Evolutionary conservation across 2,329 filamentous ascomycete genomes (phyloP).

Genomic region (Fusarium liriodendri): DNA sequence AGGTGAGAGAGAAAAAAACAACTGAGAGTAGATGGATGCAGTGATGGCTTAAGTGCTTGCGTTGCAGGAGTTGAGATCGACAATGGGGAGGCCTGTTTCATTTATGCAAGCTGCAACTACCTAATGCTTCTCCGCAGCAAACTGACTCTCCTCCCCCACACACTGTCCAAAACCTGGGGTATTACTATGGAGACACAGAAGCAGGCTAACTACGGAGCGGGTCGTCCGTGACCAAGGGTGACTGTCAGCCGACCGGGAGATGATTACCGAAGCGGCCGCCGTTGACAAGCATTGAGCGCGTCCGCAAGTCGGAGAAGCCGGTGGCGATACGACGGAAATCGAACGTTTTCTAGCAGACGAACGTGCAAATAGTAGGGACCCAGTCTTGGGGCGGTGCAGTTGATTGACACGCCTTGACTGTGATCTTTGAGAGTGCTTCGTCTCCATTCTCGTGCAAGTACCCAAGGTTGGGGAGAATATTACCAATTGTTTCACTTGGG

Average conservation of each 20-base stretch:
- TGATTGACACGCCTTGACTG: background rate
- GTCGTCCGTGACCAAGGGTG: slow-evolving; percentile 4
- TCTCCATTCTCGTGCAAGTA: background rate
- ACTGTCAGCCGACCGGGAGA: background rate
- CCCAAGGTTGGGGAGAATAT: background rate
- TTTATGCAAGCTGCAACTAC: slow-evolving; percentile 2
- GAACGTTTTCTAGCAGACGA: background rate
- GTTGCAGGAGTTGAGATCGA: background rate
- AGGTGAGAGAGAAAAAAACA: slow-evolving; percentile 2
- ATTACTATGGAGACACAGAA: background rate
- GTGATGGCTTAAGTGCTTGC: background rate
- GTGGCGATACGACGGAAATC: background rate
- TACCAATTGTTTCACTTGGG: background rate
- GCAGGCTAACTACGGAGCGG: slow-evolving; percentile 1
- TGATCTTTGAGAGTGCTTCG: background rate
- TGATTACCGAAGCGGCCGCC: background rate
- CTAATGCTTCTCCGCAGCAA: background rate
- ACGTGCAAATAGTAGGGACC: background rate
- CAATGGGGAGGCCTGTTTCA: background rate
- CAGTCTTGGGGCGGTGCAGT: background rate
- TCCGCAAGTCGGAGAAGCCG: background rate
- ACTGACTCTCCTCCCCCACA: background rate
- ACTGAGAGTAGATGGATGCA: background rate
- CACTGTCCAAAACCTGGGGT: background rate
- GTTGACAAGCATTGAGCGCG: background rate